A percentile compares a stretch with the other conserved stretches of the same genome.
These are phyloP conservation scores for Theileria parva DNA, from an alignment of 169 alveolate genomes.

Conservation along the genomic window DNA sequence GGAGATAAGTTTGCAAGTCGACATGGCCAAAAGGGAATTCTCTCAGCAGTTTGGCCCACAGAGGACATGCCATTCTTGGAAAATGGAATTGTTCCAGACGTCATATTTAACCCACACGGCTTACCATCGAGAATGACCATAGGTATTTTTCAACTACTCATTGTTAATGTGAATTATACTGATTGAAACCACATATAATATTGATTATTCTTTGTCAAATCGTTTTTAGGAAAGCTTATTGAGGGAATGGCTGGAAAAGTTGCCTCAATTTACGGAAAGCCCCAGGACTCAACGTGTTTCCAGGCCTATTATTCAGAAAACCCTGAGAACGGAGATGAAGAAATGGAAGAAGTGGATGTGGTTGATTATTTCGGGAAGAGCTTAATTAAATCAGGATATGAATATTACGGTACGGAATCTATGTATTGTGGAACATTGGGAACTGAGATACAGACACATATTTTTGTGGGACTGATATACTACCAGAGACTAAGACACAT, in stretches of 20 bases:
- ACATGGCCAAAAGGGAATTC: conserved; percentile 99
- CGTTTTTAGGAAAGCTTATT: conserved; percentile 80
- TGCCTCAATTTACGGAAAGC: conserved; percentile 95
- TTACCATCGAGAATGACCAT: conserved; percentile 99
- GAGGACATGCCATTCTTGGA: conserved; percentile 99
- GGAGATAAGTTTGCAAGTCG: conserved; percentile 91
- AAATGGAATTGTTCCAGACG: conserved; percentile 99
- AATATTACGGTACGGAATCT: conserved; percentile 97
- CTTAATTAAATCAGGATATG: conserved; percentile 81
- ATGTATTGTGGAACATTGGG: conserved; percentile 98
- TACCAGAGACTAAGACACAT: conserved; percentile 98
- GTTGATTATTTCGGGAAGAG: conserved; percentile 65
- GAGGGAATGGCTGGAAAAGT: conserved; percentile 99
- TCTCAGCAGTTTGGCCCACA: conserved; percentile 96
- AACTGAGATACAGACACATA: conserved; percentile 94
- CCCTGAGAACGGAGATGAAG: conserved; percentile 71
- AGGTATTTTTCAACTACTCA: conserved; percentile 79
- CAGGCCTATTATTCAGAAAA: conserved; percentile 82
- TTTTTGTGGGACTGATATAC: conserved; percentile 97
- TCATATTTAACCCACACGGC: conserved; percentile 99
- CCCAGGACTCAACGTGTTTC: conserved; percentile 90
- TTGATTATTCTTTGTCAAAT: conserved; percentile 15
- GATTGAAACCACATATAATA: background rate
- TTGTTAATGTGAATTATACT: background rate
- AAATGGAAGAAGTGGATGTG: conserved; percentile 35